Base-by-base conservation (phyloP, 768 basidiomycete species). In the Panellus pusillus region DNA sequence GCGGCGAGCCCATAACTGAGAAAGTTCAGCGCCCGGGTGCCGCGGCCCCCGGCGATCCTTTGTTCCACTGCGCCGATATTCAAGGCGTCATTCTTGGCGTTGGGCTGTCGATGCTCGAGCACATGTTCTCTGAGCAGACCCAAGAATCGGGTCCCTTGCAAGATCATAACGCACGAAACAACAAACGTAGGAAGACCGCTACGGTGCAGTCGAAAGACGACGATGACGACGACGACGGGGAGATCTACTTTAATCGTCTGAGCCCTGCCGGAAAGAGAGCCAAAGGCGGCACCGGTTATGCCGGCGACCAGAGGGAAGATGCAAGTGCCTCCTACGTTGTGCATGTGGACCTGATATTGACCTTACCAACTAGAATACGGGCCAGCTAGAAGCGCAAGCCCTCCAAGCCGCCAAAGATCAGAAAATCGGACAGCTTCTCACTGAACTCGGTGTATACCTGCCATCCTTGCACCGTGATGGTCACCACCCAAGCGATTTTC, bases 21-120 rank as follows among this genome's bases (percentile, higher is more conserved):
- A 80, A 73, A 60, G 70, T 70, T 27, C 73, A 76, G 63, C 76
- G 72, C 45, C 69, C 69, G 64, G 74, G 66, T 72, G 70, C 72
- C 32, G 66, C 74, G 32, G 67, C 74, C 9, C 69, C 73, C 27
- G 80, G 83, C 41, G 79, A 82, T 50, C 77, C 79, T 12, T 71
- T 96, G 53, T 91, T 95, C 65, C 94, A 97, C 70, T 97, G 94
- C 69, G 80, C 91, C 6, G 89, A 91, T 64, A 67, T 96, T 32
- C 89, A 97, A 71, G 95, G 94, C 36, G 82, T 91, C 13, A 85
- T 97, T 58, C 75, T 98, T 6, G 95, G 94, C n/a, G 79, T 96
- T 36, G 94, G 95, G 9, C 79, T 96, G 40, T 83, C 83, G 32
- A 92, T 92, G 83, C 78, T 96, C 39, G 92, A 96, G 68, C 77